Conservation (phyloP, 208 protist genomes). For the Leptomonas pyrrhocoris region DNA sequence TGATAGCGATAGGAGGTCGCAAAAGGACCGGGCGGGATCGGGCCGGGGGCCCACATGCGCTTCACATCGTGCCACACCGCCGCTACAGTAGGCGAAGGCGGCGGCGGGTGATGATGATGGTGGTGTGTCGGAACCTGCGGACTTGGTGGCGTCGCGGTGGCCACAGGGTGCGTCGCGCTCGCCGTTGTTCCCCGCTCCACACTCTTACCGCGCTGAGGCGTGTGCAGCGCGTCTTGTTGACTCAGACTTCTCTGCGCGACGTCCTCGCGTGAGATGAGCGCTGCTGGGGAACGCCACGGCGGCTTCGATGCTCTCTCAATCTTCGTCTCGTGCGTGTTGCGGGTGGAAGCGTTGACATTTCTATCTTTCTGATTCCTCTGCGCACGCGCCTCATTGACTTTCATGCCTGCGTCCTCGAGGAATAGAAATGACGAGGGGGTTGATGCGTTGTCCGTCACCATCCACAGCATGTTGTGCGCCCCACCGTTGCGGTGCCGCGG, state of each 20-base stretch:
- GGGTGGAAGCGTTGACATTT: too few relatives aligned
- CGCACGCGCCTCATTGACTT: too few relatives aligned
- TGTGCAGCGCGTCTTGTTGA: too few relatives aligned
- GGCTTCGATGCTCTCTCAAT: neutral
- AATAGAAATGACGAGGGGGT: neutral
- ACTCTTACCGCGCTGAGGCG: too few relatives aligned
- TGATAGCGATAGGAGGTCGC: slow-evolving; percentile 20
- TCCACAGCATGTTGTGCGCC: neutral
- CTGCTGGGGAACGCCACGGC: neutral
- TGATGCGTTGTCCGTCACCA: neutral
- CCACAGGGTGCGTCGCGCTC: neutral
- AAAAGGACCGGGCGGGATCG: slow-evolving; percentile 9
- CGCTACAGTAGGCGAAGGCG: neutral
- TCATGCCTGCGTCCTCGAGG: too few relatives aligned
- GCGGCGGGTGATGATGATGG: neutral
- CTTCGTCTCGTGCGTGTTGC: too few relatives aligned
- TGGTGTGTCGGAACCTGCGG: neutral
- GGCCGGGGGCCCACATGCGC: slow-evolving; percentile 26
- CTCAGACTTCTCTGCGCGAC: too few relatives aligned
- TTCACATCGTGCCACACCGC: slow-evolving; percentile 21
- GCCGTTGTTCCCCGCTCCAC: too few relatives aligned
- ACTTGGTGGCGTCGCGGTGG: neutral
- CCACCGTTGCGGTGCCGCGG: slow-evolving; percentile 3
- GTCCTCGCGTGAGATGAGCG: neutral
- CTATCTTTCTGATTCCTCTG: too few relatives aligned